Evolutionary conservation across 805 yeast genomes (phyloP), one percentile per base, ranked within the genome.

Genomic region (Tetrapisispora namnaoensis): DNA sequence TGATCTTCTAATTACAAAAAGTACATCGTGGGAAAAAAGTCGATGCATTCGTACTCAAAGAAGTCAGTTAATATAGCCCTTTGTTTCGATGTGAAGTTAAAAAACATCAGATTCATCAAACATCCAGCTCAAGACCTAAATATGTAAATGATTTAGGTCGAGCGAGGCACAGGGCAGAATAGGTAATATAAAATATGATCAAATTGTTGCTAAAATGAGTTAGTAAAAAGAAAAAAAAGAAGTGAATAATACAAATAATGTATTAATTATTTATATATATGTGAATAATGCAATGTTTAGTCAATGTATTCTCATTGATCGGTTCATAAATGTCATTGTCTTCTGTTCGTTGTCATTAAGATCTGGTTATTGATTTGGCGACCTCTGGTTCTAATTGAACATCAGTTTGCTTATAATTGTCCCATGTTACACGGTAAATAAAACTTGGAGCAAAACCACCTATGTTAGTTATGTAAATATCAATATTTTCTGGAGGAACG

Each of bases 371-470:
- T n/a, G 22, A 35, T 35, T 43, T 43, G 5, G 32, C 21, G 11
- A 16, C n/a, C 24, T 36, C 46, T 17, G 66, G 72, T 49, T 73
- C 80, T 53, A 83, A 69, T 57, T 74, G 74, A 51, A 78, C 86
- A 70, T 93, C 98, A 59, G 83, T 89, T 47, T 82, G 79, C 66
- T 85, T 84, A 68, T 93, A 93, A 68, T 91, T 88, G 67, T 93
- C 99, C 71, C 90, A 78, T 20, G 93, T 95, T 48, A 93, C 85
- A 68, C 99, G 82, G 68, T 93, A 93, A 48, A 93, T 85, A 70
- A 93, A 93, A 58, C 91, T 87, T 43, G 99, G 98, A 24, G 98
- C 86, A 64, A 86, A 89, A 16, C 98, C 98, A 45, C 98, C 99
- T 68, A 90, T 79, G 64, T 93, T 91, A 11, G 99, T 91, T 59